These are phyloP conservation scores for Fusarium tjaetaba DNA, from an alignment of 2,329 filamentous ascomycete genomes.

Conservation along the genomic window DNA sequence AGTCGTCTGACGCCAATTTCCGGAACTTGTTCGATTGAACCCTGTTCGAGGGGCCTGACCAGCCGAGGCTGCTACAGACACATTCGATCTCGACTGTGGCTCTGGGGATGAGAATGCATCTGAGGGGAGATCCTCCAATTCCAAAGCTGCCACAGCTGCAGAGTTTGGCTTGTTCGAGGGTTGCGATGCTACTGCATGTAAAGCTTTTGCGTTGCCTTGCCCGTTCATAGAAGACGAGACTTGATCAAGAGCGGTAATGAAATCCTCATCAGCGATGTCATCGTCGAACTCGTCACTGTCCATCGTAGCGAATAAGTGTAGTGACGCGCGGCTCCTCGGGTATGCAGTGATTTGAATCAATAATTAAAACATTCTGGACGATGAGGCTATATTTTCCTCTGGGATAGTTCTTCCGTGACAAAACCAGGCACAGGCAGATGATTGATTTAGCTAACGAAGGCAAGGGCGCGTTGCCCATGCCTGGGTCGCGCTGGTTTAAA, in stretches of 20 bases:
- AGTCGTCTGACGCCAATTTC: constrained; percentile 63
- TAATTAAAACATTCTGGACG: constrained; percentile 16
- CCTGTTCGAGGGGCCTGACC: constrained; percentile 38
- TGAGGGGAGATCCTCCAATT: constrained; percentile 67
- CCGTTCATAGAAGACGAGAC: constrained; percentile 48
- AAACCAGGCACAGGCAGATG: neutral
- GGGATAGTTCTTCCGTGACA: neutral
- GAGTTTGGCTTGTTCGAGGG: constrained; percentile 8
- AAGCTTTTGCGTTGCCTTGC: neutral
- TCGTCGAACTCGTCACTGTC: constrained; percentile 72
- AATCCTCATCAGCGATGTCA: constrained; percentile 72
- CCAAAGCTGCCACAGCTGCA: constrained; percentile 40
- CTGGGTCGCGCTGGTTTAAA: constrained; percentile 1
- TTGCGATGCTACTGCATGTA: neutral
- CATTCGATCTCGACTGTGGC: constrained; percentile 33
- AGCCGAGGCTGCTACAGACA: constrained; percentile 5
- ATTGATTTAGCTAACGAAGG: neutral
- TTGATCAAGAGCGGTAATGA: constrained; percentile 69
- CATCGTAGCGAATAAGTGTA: constrained; percentile 49
- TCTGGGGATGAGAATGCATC: constrained; percentile 75
- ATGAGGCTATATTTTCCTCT: neutral
- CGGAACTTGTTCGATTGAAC: constrained; percentile 50
- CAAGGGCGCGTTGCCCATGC: constrained; percentile 19
- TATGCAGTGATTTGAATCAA: neutral
- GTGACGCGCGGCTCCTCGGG: neutral